These are phyloP conservation scores for Carallia brachiata DNA, from an alignment of 345 rosid genomes.

Conservation along the genomic window DNA sequence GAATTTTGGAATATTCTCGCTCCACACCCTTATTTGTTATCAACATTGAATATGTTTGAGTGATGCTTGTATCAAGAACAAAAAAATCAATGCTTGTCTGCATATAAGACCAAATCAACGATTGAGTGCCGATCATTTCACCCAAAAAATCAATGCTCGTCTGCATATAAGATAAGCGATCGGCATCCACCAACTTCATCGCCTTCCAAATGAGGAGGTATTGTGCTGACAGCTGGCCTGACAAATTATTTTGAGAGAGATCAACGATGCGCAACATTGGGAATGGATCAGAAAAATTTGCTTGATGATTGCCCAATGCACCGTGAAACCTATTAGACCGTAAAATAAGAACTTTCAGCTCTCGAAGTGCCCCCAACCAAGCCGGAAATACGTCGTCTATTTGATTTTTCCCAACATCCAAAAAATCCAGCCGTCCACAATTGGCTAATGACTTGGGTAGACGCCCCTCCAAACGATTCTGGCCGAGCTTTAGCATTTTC, in stretches of 20 bases:
- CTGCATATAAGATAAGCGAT: no score
- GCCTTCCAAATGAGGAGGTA: conserved; percentile 2
- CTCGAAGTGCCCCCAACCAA: conserved; percentile 10
- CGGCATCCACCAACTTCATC: not conserved
- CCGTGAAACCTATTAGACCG: conserved; percentile 10
- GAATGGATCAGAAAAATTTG: not conserved
- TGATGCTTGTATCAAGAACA: accelerated
- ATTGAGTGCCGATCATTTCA: no score
- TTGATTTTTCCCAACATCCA: conserved; percentile 11
- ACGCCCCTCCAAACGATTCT: conserved; percentile 7
- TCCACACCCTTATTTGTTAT: not conserved
- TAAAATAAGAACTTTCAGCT: conserved; percentile 4
- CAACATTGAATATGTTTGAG: not conserved
- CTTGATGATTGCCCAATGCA: not conserved
- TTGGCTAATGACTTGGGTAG: conserved; percentile 17
- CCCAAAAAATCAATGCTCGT: no score
- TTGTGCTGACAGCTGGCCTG: not conserved
- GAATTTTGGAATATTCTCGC: not conserved
- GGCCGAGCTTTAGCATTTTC: not conserved
- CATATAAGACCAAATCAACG: no score
- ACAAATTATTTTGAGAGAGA: conserved; percentile 3
- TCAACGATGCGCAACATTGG: conserved; percentile 1
- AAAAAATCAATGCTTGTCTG: not conserved
- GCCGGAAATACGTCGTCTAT: conserved; percentile 8
- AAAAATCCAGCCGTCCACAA: conserved; percentile 4